Conservation (phyloP, 2,329 filamentous ascomycete species). For the Fusarium penzigii region DNA sequence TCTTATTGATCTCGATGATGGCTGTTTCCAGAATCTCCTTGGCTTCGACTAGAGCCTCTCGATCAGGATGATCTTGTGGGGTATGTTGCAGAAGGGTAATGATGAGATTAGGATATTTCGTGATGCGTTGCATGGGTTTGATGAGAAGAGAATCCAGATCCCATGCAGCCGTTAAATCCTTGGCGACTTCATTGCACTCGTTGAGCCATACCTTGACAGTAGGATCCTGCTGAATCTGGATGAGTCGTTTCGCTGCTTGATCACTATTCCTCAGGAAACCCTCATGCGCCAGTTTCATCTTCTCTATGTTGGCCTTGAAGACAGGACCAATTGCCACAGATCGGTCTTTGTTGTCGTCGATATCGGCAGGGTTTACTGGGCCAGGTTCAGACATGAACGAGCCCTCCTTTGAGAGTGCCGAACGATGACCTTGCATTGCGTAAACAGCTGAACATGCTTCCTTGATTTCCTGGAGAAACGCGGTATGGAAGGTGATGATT, state of each 20-base stretch:
- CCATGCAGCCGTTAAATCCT: conserved; percentile 92
- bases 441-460: conserved; percentile 79
- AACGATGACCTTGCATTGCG: conserved; percentile 56
- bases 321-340: conserved; percentile 53
- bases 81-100: conserved; percentile 79
- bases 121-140: conserved; percentile 92
- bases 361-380: conserved; percentile 41
- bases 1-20: conserved; percentile 86
- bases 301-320: conserved; percentile 58
- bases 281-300: conserved; percentile 62
- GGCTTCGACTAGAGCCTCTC: conserved; percentile 58
- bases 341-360: conserved; percentile 55
- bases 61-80: conserved; percentile 80
- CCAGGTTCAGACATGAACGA: conserved; percentile 43
- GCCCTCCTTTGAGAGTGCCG: conserved; percentile 43
- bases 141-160: conserved; percentile 94
- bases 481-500: conserved; percentile 81
- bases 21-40: conserved; percentile 62
- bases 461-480: conserved; percentile 79
- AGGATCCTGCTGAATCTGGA: conserved; percentile 63
- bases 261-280: conserved; percentile 65
- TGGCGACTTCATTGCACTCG: conserved; percentile 89
- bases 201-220: conserved; percentile 81
- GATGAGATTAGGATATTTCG: conserved; percentile 89
- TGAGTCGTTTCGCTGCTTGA: conserved; percentile 59